Base-by-base conservation (phyloP, 106 monocot species). In the Acanthochlamys bracteata region DNA sequence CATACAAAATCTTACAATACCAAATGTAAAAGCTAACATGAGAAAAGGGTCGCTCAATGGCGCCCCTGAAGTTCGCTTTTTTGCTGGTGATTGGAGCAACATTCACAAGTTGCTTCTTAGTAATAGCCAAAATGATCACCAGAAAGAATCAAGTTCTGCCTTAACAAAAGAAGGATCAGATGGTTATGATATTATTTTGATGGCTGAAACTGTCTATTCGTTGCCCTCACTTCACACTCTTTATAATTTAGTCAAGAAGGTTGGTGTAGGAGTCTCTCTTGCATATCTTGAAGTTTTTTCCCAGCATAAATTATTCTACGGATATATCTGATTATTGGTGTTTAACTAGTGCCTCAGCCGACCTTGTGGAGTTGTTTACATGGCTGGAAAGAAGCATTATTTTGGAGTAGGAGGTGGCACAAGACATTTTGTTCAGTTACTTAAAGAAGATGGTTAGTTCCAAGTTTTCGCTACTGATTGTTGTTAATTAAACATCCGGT, bases 371-470 rank as follows among this genome's bases (percentile, higher is more conserved):
- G 78, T 83, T 42, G 76, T 85, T 59, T 96, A 91, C 73, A 65
- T 96, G 82, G 91, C 96, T 27, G 91, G 88, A 68, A 96, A 96
- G 78, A 96, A 96, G 69, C 85, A 96, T 66, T 96, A 96, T 61
- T 96, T 91, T 79, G 96, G 96, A 4, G 96, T 96, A 11, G 96
- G 96, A 26, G 96, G 96, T 55, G 96, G 96, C 24, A 96, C 96
- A 7, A 79, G 91, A 52, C 96, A 96, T n/a, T 91, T 96, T 69
- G 20, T 83, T 22, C 78, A 74, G 55, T 59, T 88, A 59, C 73
- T 91, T 57, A 60, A 81, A 69, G 80, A 83, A 80, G 91, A 96
- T 83, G 94, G 93, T 94, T 45, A 84, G 80, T 67, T n/a, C n/a
- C n/a, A 59, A 15, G 10, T 46, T 67, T 39, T 27, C n/a, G 46